These are phyloP conservation scores for Dryas octopetala DNA, from an alignment of 306 rosid genomes.

Conservation along the genomic window DNA sequence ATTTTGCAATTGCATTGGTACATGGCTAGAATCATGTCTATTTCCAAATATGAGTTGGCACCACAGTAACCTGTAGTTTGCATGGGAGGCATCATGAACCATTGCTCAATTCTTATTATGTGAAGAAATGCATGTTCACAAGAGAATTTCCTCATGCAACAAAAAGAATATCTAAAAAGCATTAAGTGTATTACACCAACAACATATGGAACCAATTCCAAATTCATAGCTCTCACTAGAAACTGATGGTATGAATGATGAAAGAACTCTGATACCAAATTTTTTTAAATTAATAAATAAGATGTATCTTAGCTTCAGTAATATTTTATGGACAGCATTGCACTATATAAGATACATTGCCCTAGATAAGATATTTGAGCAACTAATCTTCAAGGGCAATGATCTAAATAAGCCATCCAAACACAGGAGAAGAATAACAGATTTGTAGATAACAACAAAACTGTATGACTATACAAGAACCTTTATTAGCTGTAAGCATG, in stretches of 20 bases:
- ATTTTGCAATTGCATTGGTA: neutral
- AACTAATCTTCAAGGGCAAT: neutral
- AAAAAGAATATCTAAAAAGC: neutral
- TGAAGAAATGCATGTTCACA: neutral
- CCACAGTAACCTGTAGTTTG: neutral
- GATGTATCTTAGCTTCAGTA: neutral
- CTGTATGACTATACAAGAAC: neutral
- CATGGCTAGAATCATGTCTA: neutral
- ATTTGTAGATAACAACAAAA: neutral
- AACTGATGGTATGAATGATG: neutral
- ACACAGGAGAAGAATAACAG: neutral
- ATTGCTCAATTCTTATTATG: neutral
- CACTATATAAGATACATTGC: slow-evolving; percentile 1
- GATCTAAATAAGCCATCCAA: neutral
- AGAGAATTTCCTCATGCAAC: neutral
- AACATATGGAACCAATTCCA: neutral
- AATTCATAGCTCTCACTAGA: neutral
- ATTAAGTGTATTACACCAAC: neutral
- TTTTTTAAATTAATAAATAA: neutral
- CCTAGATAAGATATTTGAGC: neutral
- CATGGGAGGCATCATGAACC: neutral
- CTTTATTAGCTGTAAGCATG: neutral
- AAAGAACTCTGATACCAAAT: neutral
- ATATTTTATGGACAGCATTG: neutral
- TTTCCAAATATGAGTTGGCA: neutral